These are phyloP conservation scores for Paecilomyces dactylethromorphus DNA, from an alignment of 2,329 filamentous ascomycete species.

Conservation along the genomic window DNA sequence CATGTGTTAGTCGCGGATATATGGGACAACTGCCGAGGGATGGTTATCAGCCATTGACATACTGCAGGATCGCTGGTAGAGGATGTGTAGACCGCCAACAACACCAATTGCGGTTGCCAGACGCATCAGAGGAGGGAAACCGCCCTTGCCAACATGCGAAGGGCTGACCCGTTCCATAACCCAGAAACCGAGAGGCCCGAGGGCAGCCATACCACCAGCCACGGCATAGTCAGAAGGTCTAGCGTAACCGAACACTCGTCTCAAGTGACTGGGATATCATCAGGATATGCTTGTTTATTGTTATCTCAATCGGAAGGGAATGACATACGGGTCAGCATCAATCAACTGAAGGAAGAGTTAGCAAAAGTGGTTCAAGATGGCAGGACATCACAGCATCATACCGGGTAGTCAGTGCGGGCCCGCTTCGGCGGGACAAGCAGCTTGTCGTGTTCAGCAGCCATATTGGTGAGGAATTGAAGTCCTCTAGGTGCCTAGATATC, in stretches of 20 bases:
- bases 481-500: background rate
- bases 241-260: slow-evolving; percentile 81
- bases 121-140: slow-evolving; percentile 77
- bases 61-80: slow-evolving; percentile 80
- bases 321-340: slow-evolving; percentile 90
- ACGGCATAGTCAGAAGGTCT: slow-evolving; percentile 74
- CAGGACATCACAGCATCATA: slow-evolving; percentile 43
- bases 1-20: slow-evolving; percentile 5
- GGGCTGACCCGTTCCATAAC: slow-evolving; percentile 79
- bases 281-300: slow-evolving; percentile 9
- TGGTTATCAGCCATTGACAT: slow-evolving; percentile 37
- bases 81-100: slow-evolving; percentile 72
- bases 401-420: slow-evolving; percentile 77
- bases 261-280: slow-evolving; percentile 66
- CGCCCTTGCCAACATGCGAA: slow-evolving; percentile 74
- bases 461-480: slow-evolving; percentile 12
- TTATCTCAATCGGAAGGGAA: slow-evolving; percentile 9
- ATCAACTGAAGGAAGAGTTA: slow-evolving; percentile 65
- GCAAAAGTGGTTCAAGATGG: slow-evolving; percentile 6
- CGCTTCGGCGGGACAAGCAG: slow-evolving; percentile 67
- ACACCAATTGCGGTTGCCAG: slow-evolving; percentile 66
- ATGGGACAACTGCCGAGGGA: background rate
- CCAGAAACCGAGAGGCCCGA: slow-evolving; percentile 67
- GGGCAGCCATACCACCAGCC: slow-evolving; percentile 61
- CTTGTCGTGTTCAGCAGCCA: slow-evolving; percentile 33